Conservation (phyloP, 768 basidiomycete species). For the Suillus sp. region DNA sequence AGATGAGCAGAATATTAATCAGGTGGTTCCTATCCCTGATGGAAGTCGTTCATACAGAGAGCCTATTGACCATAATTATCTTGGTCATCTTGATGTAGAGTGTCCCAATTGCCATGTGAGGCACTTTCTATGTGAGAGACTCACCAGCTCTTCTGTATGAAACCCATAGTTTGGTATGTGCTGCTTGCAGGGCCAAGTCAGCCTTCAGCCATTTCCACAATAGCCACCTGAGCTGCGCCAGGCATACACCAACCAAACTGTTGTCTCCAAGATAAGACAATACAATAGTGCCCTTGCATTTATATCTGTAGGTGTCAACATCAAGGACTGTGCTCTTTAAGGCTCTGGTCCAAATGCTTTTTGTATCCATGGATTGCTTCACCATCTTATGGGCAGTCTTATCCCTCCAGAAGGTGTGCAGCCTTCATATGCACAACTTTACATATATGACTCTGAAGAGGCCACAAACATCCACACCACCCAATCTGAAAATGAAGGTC, state of each 20-base stretch:
- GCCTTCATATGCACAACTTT: no score
- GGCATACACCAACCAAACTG: slow-evolving; percentile 24
- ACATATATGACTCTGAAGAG: slow-evolving; percentile 40
- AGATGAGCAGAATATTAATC: not conserved
- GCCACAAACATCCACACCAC: slow-evolving; percentile 32
- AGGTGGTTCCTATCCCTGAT: not conserved
- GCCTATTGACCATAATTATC: slow-evolving; percentile 11
- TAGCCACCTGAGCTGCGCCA: slow-evolving; percentile 21
- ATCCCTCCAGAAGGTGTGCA: no score
- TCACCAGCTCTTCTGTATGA: not conserved
- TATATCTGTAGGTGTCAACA: slow-evolving; percentile 36
- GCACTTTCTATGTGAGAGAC: slow-evolving; percentile 20
- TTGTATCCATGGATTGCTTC: no score
- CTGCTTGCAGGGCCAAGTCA: slow-evolving; percentile 31
- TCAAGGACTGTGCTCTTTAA: slow-evolving; percentile 32
- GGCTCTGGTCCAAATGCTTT: slow-evolving; percentile 38
- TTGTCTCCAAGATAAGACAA: slow-evolving; percentile 38
- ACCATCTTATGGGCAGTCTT: no score
- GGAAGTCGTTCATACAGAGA: slow-evolving; percentile 14
- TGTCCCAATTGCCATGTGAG: slow-evolving; percentile 24
- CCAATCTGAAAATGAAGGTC: slow-evolving; percentile 22
- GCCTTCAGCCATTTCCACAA: slow-evolving; percentile 21
- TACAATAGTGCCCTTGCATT: slow-evolving; percentile 47
- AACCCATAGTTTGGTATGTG: slow-evolving; percentile 27
- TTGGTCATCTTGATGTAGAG: slow-evolving; percentile 13